A percentile compares a stretch with the other conserved stretches of the same genome.
phyloP scores from a whole-genome alignment of 805 yeast species.

The Brettanomyces nanus region DNA sequence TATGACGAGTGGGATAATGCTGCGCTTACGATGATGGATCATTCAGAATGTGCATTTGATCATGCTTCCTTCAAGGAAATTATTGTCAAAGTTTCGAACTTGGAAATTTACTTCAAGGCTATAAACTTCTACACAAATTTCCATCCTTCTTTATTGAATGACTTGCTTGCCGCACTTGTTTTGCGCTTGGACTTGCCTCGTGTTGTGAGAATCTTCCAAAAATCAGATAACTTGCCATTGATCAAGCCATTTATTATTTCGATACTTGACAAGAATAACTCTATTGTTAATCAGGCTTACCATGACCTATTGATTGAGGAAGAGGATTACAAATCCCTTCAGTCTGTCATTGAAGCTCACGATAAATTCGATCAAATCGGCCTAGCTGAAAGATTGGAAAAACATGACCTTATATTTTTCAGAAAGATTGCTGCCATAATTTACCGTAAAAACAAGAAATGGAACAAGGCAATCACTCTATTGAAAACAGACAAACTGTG shows the following conservation, averaged over 20 bases:
- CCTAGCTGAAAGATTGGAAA: slow-evolving; percentile 86
- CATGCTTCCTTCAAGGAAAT: slow-evolving; percentile 92
- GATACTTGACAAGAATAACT: slow-evolving; percentile 82
- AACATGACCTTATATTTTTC: slow-evolving; percentile 84
- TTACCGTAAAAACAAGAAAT: slow-evolving; percentile 91
- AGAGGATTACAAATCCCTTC: slow-evolving; percentile 86
- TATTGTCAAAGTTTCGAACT: slow-evolving; percentile 86
- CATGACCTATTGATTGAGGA: slow-evolving; percentile 94
- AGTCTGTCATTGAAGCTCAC: slow-evolving; percentile 78
- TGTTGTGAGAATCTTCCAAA: slow-evolving; percentile 89
- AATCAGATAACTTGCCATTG: slow-evolving; percentile 92
- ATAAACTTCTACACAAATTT: slow-evolving; percentile 88
- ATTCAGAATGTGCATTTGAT: slow-evolving; percentile 86
- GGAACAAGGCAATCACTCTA: slow-evolving; percentile 79
- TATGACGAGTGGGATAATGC: slow-evolving; percentile 99
- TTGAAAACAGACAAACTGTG: slow-evolving; percentile 89
- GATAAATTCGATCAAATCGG: slow-evolving; percentile 91
- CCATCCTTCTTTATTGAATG: slow-evolving; percentile 86
- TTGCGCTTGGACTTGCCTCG: slow-evolving; percentile 91
- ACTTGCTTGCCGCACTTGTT: slow-evolving; percentile 72
- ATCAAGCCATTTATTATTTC: slow-evolving; percentile 91
- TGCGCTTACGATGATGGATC: slow-evolving; percentile 92
- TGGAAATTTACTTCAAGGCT: slow-evolving; percentile 96
- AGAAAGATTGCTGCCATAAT: slow-evolving; percentile 93
- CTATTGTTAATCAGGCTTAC: slow-evolving; percentile 89